Evolutionary conservation across 2,329 filamentous ascomycete genomes (phyloP).

Genomic region (Chaetomium sp.): DNA sequence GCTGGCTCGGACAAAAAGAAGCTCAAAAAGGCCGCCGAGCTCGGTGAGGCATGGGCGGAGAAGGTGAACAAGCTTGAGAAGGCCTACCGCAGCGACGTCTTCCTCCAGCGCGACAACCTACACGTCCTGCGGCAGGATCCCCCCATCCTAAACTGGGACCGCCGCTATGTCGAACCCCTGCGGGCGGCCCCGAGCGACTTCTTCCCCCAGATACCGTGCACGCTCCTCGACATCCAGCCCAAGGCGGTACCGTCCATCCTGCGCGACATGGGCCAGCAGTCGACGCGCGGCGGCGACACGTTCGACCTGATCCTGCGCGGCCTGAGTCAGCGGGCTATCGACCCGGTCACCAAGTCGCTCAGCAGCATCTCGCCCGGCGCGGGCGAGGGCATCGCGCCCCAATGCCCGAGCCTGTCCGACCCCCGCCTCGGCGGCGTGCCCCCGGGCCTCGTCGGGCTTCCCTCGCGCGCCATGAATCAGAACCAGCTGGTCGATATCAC

Average conservation of each 20-base stretch:
- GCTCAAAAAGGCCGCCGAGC: constrained; percentile 24
- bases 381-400: constrained; percentile 52
- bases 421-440: constrained; percentile 48
- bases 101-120: constrained; percentile 54
- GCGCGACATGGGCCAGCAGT: constrained; percentile 47
- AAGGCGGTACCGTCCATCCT: constrained; percentile 53
- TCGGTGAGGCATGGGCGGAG: constrained; percentile 40
- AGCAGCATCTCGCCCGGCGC: constrained; percentile 62
- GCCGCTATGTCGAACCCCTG: constrained; percentile 71
- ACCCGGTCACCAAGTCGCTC: constrained; percentile 49
- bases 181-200: constrained; percentile 61
- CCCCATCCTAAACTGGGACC: constrained; percentile 67
- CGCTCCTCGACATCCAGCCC: constrained; percentile 70
- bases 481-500: constrained; percentile 61
- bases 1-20: constrained; percentile 19
- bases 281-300: constrained; percentile 49
- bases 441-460: constrained; percentile 47
- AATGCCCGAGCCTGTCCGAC: constrained; percentile 55
- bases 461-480: constrained; percentile 53
- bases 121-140: constrained; percentile 53
- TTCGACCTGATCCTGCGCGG: constrained; percentile 55
- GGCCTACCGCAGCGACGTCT: constrained; percentile 43
- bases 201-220: constrained; percentile 60
- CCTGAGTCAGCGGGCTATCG: constrained; percentile 42
- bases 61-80: constrained; percentile 41